Percentiles rank a stretch among this genome's conserved stretches.
Evolutionary conservation across 345 rosid genomes (phyloP).

Genomic region (Toxicodendron radicans): DNA sequence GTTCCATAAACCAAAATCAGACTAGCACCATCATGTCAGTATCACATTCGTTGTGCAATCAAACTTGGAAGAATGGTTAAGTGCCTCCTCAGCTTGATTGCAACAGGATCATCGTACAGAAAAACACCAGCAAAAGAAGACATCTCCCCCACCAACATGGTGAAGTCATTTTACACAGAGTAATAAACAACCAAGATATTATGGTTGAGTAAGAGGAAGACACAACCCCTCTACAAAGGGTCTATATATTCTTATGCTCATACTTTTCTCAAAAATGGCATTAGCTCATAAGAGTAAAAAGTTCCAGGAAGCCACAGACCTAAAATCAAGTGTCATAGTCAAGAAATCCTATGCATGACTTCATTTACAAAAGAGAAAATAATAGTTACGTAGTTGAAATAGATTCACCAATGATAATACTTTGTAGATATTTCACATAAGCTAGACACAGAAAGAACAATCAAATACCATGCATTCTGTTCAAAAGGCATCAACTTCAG

Average conservation of each 20-base stretch:
- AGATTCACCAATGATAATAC: not conserved
- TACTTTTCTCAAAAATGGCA: not conserved
- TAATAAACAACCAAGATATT: not conserved
- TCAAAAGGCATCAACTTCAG: not conserved
- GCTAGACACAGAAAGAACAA: not conserved
- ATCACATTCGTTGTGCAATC: not conserved
- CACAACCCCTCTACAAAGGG: not conserved
- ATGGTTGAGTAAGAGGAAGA: conserved; percentile 2
- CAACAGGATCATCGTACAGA: conserved; percentile 1
- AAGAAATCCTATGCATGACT: not conserved
- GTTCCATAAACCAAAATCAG: conserved; percentile 4
- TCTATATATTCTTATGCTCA: not conserved
- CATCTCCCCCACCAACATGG: not conserved
- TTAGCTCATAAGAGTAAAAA: too few species aligned
- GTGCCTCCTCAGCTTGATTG: conserved; percentile 5
- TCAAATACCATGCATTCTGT: not conserved
- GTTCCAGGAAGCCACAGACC: not conserved
- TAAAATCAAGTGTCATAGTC: not conserved
- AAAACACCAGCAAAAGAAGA: not conserved
- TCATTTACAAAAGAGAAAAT: not conserved
- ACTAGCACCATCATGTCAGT: not conserved
- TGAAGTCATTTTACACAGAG: conserved; percentile 1
- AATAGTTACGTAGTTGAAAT: not conserved
- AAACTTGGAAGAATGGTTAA: not conserved
- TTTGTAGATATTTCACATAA: not conserved